Evolutionary conservation across 805 yeast genomes (phyloP), one percentile per base, ranked within the genome.

Genomic region (Candida silvicultrix): DNA sequence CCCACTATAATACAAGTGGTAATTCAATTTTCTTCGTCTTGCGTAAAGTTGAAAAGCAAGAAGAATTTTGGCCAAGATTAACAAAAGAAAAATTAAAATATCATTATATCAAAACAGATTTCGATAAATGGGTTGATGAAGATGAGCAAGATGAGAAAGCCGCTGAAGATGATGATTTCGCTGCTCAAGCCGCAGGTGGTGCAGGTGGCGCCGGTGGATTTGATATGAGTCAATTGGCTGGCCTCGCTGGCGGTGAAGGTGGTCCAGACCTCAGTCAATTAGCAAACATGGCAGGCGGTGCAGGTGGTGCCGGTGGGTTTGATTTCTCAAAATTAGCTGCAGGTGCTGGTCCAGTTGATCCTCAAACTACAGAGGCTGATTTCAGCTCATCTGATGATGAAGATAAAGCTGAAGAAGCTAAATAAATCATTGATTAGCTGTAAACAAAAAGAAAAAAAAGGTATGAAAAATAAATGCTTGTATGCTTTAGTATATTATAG

Each of bases 61-160:
- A 71, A 48, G 97, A 89, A 62, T 92, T 68, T 74, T 92, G 99
- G 99, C 98, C 99, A 56, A 80, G 98, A 62, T 76, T 92, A 64
- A 85, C 90, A 46, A 90, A 89, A 69, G 90, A 85, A 58, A 88
- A 89, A 71, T 74, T 77, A 60, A 89, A 83, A 64, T 78, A 75
- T 50, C 88, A 82, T 53, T 87, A 78, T 67, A 78, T 92, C 63
- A 86, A 87, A 73, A 92, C 99, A 14, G 98, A 92, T 63, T 92
- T 92, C 62, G 96, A 90, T 71, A 87, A 83, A 67, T 92, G 99
- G 99, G 96, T 87, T 37, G 99, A 92, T 63, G 98, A 92, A 71
- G 99, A 92, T 63, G 99, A 92, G 69, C 99, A 92, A 69, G 75
- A 69, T 31, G 69, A 60, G 38, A 71, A 66, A 23, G 63, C 54